Conservation (phyloP, 2,329 filamentous ascomycete genomes). For the Aspergillus brasiliensis region DNA sequence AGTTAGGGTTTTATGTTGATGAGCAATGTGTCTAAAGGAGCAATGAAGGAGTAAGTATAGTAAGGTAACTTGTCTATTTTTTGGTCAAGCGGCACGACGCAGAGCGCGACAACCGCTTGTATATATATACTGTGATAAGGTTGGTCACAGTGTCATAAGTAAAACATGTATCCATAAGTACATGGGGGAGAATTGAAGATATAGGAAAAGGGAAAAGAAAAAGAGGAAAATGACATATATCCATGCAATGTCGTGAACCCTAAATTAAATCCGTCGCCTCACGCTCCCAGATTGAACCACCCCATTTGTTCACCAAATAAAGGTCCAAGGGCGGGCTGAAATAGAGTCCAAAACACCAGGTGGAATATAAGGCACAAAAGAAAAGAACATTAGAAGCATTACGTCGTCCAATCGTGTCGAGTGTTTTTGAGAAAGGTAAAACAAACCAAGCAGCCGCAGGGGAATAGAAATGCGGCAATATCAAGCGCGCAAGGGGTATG, state of each 20-base stretch:
- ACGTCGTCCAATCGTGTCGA: constrained; percentile 36
- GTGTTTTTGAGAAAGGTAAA: constrained; percentile 25
- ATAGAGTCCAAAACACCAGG: constrained; percentile 13
- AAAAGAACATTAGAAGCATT: constrained; percentile 33
- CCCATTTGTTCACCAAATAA: constrained; percentile 1
- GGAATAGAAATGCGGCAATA: constrained; percentile 10
- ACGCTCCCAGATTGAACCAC: constrained; percentile 13
- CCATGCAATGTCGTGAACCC: constrained; percentile 22
- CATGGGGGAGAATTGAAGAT: constrained; percentile 10
- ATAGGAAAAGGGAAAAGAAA: constrained; percentile 5
- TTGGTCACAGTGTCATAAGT: constrained; percentile 7
- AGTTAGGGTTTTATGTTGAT: too few species aligned
- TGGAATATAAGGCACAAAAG: constrained; percentile 13
- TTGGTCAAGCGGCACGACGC: background rate
- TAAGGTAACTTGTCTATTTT: background rate
- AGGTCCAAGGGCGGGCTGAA: constrained; percentile 10
- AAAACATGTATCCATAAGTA: constrained; percentile 18
- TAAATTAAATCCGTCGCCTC: constrained; percentile 13
- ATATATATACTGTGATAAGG: constrained; percentile 11
- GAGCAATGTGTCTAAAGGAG: background rate
- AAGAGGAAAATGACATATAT: constrained; percentile 17
- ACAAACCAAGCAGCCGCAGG: constrained; percentile 19
- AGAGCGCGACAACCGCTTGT: background rate
- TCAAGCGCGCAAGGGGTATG: constrained; percentile 8
- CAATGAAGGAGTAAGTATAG: background rate